Conservation (phyloP, 2,329 filamentous ascomycete species). For the Nectriaceae sp. region DNA sequence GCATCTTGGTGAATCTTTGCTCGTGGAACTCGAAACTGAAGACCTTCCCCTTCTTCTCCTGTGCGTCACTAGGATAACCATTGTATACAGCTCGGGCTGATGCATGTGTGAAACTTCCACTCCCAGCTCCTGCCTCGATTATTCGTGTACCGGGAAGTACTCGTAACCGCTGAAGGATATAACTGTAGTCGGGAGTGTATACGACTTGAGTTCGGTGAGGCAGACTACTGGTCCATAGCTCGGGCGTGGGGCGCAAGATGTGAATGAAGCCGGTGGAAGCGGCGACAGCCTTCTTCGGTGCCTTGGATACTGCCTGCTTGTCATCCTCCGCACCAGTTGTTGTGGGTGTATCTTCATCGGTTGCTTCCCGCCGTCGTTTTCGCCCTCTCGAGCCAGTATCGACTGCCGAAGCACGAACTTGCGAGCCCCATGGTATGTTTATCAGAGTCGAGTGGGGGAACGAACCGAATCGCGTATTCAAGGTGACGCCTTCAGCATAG, state of each 20-base stretch:
- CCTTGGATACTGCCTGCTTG: conserved; percentile 32
- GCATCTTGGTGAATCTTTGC: conserved; percentile 68
- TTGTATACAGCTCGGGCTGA: conserved; percentile 75
- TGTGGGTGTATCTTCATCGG: conserved; percentile 45
- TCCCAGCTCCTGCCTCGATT: conserved; percentile 81
- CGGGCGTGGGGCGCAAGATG: conserved; percentile 75
- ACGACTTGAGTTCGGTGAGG: conserved; percentile 85
- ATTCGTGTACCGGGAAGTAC: conserved; percentile 71
- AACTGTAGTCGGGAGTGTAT: conserved; percentile 86
- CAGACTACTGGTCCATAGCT: conserved; percentile 78
- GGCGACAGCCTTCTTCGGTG: conserved; percentile 50
- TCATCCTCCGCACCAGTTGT: conserved; percentile 38
- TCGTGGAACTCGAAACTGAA: conserved; percentile 85
- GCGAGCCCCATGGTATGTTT: conserved; percentile 83
- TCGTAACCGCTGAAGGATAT: conserved; percentile 74
- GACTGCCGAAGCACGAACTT: conserved; percentile 85
- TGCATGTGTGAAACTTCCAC: conserved; percentile 83
- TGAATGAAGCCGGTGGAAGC: conserved; percentile 74
- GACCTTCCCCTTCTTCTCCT: conserved; percentile 63
- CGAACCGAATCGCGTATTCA: conserved; percentile 93
- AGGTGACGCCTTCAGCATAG: conserved; percentile 74
- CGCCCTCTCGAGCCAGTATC: conserved; percentile 88
- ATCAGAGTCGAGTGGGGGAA: conserved; percentile 81
- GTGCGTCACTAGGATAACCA: conserved; percentile 57
- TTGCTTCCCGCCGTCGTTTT: conserved; percentile 57